Evolutionary conservation across 2,329 filamentous ascomycete genomes (phyloP).

Genomic region (Intubia oerlemansii): DNA sequence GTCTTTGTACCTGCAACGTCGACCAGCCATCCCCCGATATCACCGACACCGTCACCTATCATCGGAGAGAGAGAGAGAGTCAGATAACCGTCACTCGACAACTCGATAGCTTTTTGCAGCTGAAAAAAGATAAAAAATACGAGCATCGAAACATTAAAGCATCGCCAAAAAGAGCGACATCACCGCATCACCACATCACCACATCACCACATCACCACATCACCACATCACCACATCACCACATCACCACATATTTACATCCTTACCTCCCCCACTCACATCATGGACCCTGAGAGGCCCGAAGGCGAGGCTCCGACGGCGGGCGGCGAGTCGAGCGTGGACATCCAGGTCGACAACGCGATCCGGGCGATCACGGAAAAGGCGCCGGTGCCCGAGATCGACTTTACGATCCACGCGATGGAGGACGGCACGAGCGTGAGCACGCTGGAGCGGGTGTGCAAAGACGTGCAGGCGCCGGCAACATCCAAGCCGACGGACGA

Average conservation of each 20-base stretch:
- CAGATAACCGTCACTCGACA: too few species aligned
- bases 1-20: too few species aligned
- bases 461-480: constrained; percentile 98
- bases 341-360: constrained; percentile 61
- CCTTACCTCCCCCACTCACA: constrained; percentile 8
- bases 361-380: constrained; percentile 85
- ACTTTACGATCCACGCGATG: constrained; percentile 97
- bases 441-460: constrained; percentile 90
- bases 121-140: too few species aligned
- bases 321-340: constrained; percentile 21
- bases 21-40: too few species aligned
- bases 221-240: too few species aligned
- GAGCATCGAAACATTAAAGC: neutral
- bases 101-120: too few species aligned
- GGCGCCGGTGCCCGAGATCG: constrained; percentile 90
- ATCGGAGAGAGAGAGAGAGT: too few species aligned
- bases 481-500: constrained; percentile 84
- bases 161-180: neutral
- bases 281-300: constrained; percentile 27
- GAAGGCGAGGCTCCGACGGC: constrained; percentile 14
- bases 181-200: too few species aligned
- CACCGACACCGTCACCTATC: too few species aligned
- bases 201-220: too few species aligned
- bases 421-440: constrained; percentile 91
- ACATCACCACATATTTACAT: too few species aligned